A percentile compares a stretch with the other conserved stretches of the same genome.
Conservation (phyloP, 768 basidiomycete genomes). For the Serendipita sp. region DNA sequence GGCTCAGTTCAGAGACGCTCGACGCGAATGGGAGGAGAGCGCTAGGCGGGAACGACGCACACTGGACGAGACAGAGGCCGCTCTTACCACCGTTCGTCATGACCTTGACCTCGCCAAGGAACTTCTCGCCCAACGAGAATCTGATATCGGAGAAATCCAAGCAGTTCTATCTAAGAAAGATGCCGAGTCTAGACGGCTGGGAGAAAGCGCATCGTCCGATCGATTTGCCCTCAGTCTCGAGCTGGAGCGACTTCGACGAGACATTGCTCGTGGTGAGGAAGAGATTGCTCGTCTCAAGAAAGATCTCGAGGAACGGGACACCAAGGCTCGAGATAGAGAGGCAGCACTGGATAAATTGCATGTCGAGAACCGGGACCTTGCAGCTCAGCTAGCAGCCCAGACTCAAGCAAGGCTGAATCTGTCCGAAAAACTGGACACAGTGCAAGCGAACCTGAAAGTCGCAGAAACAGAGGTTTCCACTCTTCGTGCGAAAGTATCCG, state of each 20-base stretch:
- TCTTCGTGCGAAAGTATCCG: slow-evolving; percentile 45
- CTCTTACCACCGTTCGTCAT: slow-evolving; percentile 43
- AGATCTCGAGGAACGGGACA: slow-evolving; percentile 54
- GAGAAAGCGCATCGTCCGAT: slow-evolving; percentile 71
- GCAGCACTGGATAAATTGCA: slow-evolving; percentile 57
- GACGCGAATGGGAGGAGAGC: slow-evolving; percentile 47
- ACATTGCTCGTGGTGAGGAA: slow-evolving; percentile 63
- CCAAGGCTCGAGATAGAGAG: slow-evolving; percentile 51
- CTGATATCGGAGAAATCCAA: slow-evolving; percentile 61
- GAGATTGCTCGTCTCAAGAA: slow-evolving; percentile 55
- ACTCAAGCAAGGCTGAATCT: slow-evolving; percentile 76
- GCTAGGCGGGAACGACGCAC: slow-evolving; percentile 43
- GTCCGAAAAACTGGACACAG: slow-evolving; percentile 73
- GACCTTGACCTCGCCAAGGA: slow-evolving; percentile 48
- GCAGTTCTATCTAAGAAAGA: slow-evolving; percentile 53
- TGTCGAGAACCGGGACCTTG: slow-evolving; percentile 65
- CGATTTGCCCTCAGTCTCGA: slow-evolving; percentile 81
- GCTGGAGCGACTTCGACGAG: slow-evolving; percentile 68
- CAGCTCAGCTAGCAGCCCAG: slow-evolving; percentile 62
- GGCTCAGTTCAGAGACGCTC: slow-evolving; percentile 20
- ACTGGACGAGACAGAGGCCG: slow-evolving; percentile 53
- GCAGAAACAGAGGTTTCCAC: slow-evolving; percentile 51
- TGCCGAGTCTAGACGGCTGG: slow-evolving; percentile 57
- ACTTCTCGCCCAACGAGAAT: slow-evolving; percentile 52
- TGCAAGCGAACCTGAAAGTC: slow-evolving; percentile 41